Base-by-base conservation (phyloP, 805 yeast genomes). In the Candida loeiensis region DNA sequence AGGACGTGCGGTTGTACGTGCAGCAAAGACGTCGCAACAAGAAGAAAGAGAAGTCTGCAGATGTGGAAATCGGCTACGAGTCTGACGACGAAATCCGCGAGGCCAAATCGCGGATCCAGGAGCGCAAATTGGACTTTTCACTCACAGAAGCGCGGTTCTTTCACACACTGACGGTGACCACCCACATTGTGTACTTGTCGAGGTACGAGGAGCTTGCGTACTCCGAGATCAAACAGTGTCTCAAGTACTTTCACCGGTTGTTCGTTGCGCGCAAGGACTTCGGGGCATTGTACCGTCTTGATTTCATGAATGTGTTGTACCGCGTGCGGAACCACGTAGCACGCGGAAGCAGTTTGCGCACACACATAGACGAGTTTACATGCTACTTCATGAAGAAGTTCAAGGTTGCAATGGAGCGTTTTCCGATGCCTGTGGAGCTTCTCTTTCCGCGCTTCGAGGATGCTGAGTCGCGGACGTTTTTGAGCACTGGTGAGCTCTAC, bases 241-340 rank as follows among this genome's bases (percentile, higher is more conserved):
- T 93, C 6, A 67, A 82, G 1, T 91, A 77, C 53, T 79, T 89
- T 53, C 87, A 85, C 53, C 67, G 85, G 21, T 60, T 87, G 1
- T 79, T 88, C 48, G 80, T 82, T 35, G 51, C 61, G 2, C 71
- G 78, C 35, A 73, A 77, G 29, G 82, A 84, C 42, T 73, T 70
- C 37, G 78, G 80, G 30, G 66, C 80, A 0, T 58, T 85, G 24
- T 81, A 72, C 50, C 66, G 96, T 37, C 55, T 93, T 24, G 96
- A 90, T 55, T 79, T 93, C 54, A 74, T 91, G 73, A 51, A 74
- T 19, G 63, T 84, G 50, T 61, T 84, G 5, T 64, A 79, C 9
- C 71, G 69, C 27, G 57, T 73, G 13, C 53, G 71, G 19, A 64
- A 65, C 22, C 79, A 81, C 5, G 59, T 80, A 13, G 71, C 79